Percentiles rank a stretch among this genome's conserved stretches.
Evolutionary conservation across 2,329 filamentous ascomycete genomes (phyloP).

Genomic region (Stagonosporopsis tanaceti): DNA sequence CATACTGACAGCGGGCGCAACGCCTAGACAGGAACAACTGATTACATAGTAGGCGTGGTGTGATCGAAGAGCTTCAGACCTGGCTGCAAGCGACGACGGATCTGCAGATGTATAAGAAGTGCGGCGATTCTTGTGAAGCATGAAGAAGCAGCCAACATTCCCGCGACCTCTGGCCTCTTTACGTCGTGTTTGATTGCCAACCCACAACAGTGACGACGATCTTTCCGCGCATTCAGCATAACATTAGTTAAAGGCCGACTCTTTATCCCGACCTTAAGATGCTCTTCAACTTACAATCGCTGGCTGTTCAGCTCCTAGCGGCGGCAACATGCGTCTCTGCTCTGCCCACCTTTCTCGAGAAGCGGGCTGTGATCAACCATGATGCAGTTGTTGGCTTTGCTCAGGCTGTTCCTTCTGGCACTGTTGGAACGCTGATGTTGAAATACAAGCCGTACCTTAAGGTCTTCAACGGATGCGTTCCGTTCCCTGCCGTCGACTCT

Average conservation of each 20-base stretch:
- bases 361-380: conserved; percentile 55
- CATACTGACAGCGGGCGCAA: conserved; percentile 11
- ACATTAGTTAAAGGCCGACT: neutral
- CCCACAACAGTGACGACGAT: conserved; percentile 2
- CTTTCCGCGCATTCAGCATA: neutral
- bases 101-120: conserved; percentile 4
- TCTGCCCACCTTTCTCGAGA: conserved; percentile 37
- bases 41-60: neutral
- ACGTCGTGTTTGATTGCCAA: conserved; percentile 2
- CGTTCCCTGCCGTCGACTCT: conserved; percentile 68
- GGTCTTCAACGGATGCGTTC: conserved; percentile 67
- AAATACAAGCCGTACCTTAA: conserved; percentile 65
- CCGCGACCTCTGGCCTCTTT: neutral
- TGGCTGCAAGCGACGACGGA: neutral
- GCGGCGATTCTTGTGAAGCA: conserved; percentile 1
- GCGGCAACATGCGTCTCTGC: conserved; percentile 32
- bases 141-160: neutral
- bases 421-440: conserved; percentile 58
- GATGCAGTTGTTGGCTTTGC: conserved; percentile 62
- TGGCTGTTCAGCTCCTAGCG: conserved; percentile 36
- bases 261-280: conserved; percentile 22
- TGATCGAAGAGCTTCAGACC: neutral
- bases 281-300: conserved; percentile 30
- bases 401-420: conserved; percentile 60
- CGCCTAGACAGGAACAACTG: conserved; percentile 2